Base-by-base conservation (phyloP, 192 early-diverging fungal genomes). In the Phlyctochytrium arcticum region DNA sequence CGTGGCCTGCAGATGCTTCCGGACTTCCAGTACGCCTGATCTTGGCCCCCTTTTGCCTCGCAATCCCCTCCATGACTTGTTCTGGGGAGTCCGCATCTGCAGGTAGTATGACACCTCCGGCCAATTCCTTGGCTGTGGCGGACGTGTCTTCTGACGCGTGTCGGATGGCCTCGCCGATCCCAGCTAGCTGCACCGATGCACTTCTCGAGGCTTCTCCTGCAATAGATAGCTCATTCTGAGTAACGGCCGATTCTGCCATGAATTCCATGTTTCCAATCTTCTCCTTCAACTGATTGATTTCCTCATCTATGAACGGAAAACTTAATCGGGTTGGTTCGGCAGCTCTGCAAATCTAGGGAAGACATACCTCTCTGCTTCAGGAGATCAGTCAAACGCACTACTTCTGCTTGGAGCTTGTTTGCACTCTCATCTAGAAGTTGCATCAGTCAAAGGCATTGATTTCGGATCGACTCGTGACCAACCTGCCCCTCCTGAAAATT, bases 221-320 rank as follows among this genome's bases (percentile, higher is more conserved):
- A 10, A 68, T 27, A 0, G 60, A 23, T 24, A 68, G 66, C 49
- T 68, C 54, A n/a, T 37, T 58, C 53, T 68, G 57, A 15, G 66
- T 68, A 19, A 68, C 46, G 2, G 57, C 66, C 15, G 42, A 17
- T 33, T 68, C 66, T 17, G 48, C 50, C 8, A 36, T 31, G 19
- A 60, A 10, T 31, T 60, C 19, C 32, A 57, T 23, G 29, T 60
- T 37, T 10, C 10, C 33, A 12, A 68, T 29, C 12, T 24, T 17
- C 21, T 68, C 66, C 21, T 48, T 47, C 4, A 68, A 34, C 56
- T 60, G 23, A 27, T 12, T 21, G 29, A 68, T 68, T 33, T 68
- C 47, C 23, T 12, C 49, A 48, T 68, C 66, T 68, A 19, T 19
- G 29, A 10, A 31, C 19, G 7, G 44, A 48, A 48, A 61, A 19